Percentiles rank a stretch among this genome's conserved stretches.
Conservation (phyloP, 2,329 filamentous ascomycete genomes). For the Ilyonectria sp. region DNA sequence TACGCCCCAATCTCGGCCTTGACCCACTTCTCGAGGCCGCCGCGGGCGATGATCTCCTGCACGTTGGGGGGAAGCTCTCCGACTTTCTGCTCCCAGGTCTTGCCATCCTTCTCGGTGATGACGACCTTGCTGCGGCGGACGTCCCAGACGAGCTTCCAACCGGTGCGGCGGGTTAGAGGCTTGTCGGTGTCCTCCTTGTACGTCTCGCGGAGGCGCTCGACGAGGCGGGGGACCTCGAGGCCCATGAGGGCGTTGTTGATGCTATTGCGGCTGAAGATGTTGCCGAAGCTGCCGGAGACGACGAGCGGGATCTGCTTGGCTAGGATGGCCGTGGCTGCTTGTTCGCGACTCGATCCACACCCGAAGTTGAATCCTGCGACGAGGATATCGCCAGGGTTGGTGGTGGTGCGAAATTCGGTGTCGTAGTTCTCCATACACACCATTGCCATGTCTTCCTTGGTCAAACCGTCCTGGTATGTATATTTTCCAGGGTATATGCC, state of each 20-base stretch:
- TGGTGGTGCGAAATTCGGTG: conserved; percentile 73
- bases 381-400: conserved; percentile 82
- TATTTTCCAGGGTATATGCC: conserved; percentile 92
- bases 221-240: conserved; percentile 77
- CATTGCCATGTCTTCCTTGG: conserved; percentile 84
- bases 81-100: conserved; percentile 84
- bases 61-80: conserved; percentile 88
- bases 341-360: conserved; percentile 82
- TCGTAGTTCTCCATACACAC: conserved; percentile 98
- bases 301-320: conserved; percentile 87
- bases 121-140: conserved; percentile 79
- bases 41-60: conserved; percentile 85
- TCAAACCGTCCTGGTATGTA: conserved; percentile 90
- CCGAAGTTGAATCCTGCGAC: conserved; percentile 93
- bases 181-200: conserved; percentile 68
- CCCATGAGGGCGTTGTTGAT: conserved; percentile 86
- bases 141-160: conserved; percentile 90
- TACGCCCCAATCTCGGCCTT: conserved; percentile 72
- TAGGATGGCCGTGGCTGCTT: conserved; percentile 89
- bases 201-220: conserved; percentile 75
- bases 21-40: conserved; percentile 88
- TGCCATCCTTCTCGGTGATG: conserved; percentile 78
- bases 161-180: conserved; percentile 78
- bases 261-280: conserved; percentile 84
- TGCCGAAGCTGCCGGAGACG: conserved; percentile 84